These are phyloP conservation scores for carrot (Daucus carota) DNA, from an alignment of 129 eudicot genomes.

Conservation along the genomic window DH1_v3.0 NC_030388.2:21803501-21804000, in stretches of 20 bases:
- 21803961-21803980: neutral
- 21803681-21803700: neutral
- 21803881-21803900: conserved; percentile 71
- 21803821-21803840: conserved; percentile 21
- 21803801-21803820: no score
- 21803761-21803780: neutral
- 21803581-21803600: neutral
- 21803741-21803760: neutral
- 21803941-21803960: neutral
- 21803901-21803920: conserved; percentile 75
- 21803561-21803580: no score
- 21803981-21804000: neutral
- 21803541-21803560: no score
- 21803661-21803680: neutral
- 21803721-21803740: neutral
- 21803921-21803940: conserved; percentile 49
- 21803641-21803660: neutral
- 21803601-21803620: neutral
- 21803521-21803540: no score
- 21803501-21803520: no score
- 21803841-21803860: conserved; percentile 17
- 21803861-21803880: conserved; percentile 80
- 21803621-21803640: neutral
- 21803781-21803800: neutral
- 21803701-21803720: neutral